Conservation (phyloP, 192 early-diverging fungal genomes). For the Glomus cerebriforme region DNA sequence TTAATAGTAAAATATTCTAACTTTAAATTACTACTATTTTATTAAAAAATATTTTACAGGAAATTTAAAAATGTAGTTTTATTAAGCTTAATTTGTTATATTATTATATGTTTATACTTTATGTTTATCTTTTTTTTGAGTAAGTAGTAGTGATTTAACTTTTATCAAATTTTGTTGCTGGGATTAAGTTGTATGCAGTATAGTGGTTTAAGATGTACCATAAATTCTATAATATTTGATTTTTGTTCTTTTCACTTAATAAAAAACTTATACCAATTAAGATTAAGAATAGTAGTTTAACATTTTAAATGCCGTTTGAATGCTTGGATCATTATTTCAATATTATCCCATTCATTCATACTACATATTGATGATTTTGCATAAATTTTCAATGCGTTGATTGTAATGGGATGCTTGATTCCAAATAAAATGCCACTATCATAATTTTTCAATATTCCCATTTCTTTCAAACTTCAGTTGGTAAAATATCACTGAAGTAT, state of each 20-base stretch:
- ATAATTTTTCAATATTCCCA: not conserved
- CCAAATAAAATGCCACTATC: not conserved
- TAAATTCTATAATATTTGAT: not conserved
- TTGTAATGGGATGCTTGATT: not conserved
- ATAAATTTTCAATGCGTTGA: not conserved
- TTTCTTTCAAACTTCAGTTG: not conserved
- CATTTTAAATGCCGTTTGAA: not conserved
- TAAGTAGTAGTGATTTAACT: too few relatives aligned
- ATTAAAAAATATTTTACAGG: too few relatives aligned
- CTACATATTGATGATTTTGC: not conserved
- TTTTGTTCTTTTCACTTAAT: not conserved
- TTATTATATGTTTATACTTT: too few relatives aligned
- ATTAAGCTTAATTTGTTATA: too few relatives aligned
- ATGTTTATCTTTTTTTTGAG: too few relatives aligned
- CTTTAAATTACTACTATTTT: too few relatives aligned
- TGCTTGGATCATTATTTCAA: not conserved
- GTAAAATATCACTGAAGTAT: too few relatives aligned
- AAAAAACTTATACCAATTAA: not conserved
- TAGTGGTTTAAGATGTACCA: not conserved
- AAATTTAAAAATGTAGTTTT: too few relatives aligned
- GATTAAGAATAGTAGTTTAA: not conserved
- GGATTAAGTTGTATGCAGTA: too few relatives aligned
- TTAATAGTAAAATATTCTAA: too few relatives aligned
- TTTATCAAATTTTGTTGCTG: too few relatives aligned
- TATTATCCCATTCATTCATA: not conserved